Conservation (phyloP, 148 eudicot genomes). For the Gaultheria prostrata region DNA sequence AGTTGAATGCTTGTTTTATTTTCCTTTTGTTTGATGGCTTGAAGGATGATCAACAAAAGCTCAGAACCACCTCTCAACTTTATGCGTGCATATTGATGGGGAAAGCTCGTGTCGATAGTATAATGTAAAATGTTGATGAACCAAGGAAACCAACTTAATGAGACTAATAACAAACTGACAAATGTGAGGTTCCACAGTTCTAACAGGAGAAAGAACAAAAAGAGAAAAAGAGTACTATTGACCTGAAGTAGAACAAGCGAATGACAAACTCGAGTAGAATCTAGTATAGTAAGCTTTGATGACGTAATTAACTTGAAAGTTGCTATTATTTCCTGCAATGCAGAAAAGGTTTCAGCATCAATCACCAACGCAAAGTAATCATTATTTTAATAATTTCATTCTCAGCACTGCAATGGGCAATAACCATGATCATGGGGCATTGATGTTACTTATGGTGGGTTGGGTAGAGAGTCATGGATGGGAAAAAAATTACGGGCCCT, state of each 20-base stretch:
- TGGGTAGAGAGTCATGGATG: too few relatives aligned
- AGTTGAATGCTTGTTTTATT: background rate
- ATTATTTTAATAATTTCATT: too few relatives aligned
- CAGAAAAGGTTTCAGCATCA: background rate
- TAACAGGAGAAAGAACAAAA: background rate
- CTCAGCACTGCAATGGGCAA: too few relatives aligned
- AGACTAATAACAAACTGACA: too few relatives aligned
- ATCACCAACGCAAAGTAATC: background rate
- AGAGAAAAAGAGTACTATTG: background rate
- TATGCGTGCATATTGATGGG: background rate
- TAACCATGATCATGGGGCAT: too few relatives aligned
- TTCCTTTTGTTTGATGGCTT: background rate
- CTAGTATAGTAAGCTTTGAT: background rate
- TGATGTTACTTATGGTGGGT: too few relatives aligned
- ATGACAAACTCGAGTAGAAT: slow-evolving; percentile 4
- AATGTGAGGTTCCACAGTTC: background rate
- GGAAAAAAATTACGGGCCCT: background rate
- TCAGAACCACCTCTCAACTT: background rate
- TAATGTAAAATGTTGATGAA: too few relatives aligned
- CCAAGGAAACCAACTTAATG: too few relatives aligned
- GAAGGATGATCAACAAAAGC: background rate
- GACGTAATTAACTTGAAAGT: background rate
- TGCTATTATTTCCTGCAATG: slow-evolving; percentile 11
- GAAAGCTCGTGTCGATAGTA: background rate
- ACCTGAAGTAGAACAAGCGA: slow-evolving; percentile 16